phyloP scores from a whole-genome alignment of 2,329 filamentous ascomycete genomes.

The Emmonsia crescens region DNA sequence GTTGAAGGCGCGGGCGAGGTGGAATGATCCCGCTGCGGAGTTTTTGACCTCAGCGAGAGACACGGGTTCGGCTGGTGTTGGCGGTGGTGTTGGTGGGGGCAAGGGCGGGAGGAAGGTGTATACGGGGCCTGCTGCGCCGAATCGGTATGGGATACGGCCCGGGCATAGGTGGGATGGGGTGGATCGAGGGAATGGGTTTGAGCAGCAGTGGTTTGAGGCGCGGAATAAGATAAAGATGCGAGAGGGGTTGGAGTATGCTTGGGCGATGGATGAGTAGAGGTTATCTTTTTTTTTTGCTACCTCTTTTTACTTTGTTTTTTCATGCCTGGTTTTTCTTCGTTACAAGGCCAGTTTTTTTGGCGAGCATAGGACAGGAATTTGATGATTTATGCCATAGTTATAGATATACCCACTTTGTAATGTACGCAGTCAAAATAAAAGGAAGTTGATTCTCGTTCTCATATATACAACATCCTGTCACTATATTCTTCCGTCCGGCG shows the following conservation, averaged over 20 bases:
- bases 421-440: neutral
- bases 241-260: conserved; percentile 75
- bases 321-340: neutral
- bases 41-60: conserved; percentile 52
- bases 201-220: conserved; percentile 83
- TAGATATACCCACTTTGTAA: neutral
- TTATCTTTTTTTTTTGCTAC: neutral
- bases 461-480: neutral
- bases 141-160: conserved; percentile 85
- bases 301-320: neutral
- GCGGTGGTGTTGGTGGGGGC: conserved; percentile 45
- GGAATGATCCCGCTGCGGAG: conserved; percentile 87
- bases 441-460: neutral
- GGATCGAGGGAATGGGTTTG: conserved; percentile 85
- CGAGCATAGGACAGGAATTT: neutral
- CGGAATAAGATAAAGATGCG: conserved; percentile 66
- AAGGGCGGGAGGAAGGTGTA: conserved; percentile 55
- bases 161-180: conserved; percentile 97
- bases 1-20: conserved; percentile 62
- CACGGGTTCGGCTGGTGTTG: conserved; percentile 41
- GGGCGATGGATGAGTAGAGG: conserved; percentile 87
- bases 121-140: conserved; percentile 68
- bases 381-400: neutral
- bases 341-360: neutral
- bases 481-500: too few species aligned